Percentiles rank a stretch among this genome's conserved stretches.
phyloP scores from a whole-genome alignment of 345 rosid species.

The Ricinus communis region DNA sequence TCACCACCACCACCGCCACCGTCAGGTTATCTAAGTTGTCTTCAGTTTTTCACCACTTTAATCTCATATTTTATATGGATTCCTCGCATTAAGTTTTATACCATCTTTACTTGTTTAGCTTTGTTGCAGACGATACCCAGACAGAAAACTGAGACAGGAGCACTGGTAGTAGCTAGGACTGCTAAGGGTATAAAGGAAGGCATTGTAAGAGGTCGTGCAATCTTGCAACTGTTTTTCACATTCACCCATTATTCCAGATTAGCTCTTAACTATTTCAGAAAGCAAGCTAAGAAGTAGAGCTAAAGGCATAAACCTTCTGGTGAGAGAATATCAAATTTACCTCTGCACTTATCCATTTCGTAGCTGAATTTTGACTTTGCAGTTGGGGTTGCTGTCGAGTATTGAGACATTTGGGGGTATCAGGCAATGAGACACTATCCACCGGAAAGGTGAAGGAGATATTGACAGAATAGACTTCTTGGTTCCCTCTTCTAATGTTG shows the following conservation, averaged over 20 bases:
- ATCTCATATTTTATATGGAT: not conserved
- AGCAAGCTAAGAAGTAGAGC: conserved; percentile 44
- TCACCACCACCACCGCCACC: conserved; percentile 42
- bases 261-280: conserved; percentile 44
- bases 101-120: conserved; percentile 66
- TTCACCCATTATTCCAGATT: conserved; percentile 45
- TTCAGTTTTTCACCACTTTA: conserved; percentile 1
- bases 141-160: conserved; percentile 36
- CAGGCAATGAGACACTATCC: conserved; percentile 12
- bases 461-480: not conserved
- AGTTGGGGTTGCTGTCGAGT: not conserved
- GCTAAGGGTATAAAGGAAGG: conserved; percentile 62
- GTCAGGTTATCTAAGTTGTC: conserved; percentile 37
- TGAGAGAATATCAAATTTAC: conserved; percentile 21
- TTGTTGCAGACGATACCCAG: conserved; percentile 56
- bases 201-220: conserved; percentile 63
- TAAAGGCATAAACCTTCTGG: conserved; percentile 23
- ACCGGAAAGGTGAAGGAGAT: not conserved
- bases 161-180: conserved; percentile 53
- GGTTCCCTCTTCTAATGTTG: not conserved
- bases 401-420: conserved; percentile 1
- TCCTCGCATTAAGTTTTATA: conserved; percentile 37
- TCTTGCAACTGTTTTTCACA: conserved; percentile 50
- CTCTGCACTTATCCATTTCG: conserved; percentile 2
- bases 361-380: conserved; percentile 10